Conservation (phyloP, 371 early-diverging fungal species). For the Gilbertella persicaria region DNA sequence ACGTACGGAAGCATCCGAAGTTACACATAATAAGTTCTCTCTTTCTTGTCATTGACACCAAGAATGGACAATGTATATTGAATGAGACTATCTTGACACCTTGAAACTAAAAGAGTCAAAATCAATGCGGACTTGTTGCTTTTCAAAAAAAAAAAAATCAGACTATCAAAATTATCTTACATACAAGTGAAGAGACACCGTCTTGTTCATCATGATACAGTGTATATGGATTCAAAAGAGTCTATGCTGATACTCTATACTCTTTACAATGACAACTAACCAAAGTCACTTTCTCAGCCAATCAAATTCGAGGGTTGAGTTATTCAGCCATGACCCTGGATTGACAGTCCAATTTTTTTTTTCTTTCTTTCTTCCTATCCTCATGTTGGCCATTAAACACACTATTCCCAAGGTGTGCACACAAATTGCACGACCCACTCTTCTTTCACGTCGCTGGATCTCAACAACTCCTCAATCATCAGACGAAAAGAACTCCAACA, state of each 20-base stretch:
- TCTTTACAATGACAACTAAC: too few relatives aligned
- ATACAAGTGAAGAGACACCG: too few relatives aligned
- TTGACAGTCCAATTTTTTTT: neutral
- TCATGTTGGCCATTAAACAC: constrained; percentile 24
- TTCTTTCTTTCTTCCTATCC: neutral
- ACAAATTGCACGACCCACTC: constrained; percentile 11
- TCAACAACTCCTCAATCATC: constrained; percentile 3
- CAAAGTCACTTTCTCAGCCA: neutral
- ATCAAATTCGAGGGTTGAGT: neutral
- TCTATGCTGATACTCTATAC: too few relatives aligned
- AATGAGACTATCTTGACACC: too few relatives aligned
- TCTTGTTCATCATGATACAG: too few relatives aligned
- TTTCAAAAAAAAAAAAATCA: too few relatives aligned
- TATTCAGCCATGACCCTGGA: neutral
- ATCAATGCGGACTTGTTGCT: too few relatives aligned
- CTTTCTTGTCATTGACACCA: constrained; percentile 75
- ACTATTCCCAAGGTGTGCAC: constrained; percentile 13
- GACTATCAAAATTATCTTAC: too few relatives aligned
- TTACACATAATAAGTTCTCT: constrained; percentile 86
- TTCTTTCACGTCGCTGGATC: constrained; percentile 12
- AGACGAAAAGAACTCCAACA: neutral
- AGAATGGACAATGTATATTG: too few relatives aligned
- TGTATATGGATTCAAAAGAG: too few relatives aligned
- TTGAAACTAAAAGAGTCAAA: too few relatives aligned
- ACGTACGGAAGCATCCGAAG: constrained; percentile 77